Evolutionary conservation across 345 rosid species (phyloP), one percentile per base, ranked within the genome.

Genomic region (Linum tenue): DNA sequence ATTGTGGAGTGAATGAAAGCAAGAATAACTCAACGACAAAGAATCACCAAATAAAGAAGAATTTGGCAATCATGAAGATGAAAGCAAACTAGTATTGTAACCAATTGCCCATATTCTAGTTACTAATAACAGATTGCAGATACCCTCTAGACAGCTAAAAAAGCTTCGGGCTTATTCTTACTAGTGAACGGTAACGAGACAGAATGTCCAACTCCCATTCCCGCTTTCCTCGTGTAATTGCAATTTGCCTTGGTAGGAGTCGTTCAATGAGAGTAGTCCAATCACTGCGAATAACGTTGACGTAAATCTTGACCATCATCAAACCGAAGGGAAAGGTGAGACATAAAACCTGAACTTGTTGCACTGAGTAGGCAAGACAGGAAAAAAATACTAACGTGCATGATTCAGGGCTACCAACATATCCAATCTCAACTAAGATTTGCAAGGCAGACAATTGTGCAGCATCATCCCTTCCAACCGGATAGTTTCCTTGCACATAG

Each of bases 381-480:
- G 31, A 22, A 22, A 22, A 22, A 22, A 22, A 61, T 48, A 84
- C 96, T 79, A 50, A 94, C 99, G 83, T 82, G 92, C 89, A 94
- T 60, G 85, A 79, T 80, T 94, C 97, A 10, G 97, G 97, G 73
- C 76, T 86, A 77, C 70, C 79, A 72, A 86, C 83, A 85, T 78
- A 84, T 67, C 99, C 99, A 77, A 90, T 84, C 67, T 90, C 99
- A 68, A 86, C 95, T 69, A 94, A 81, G 71, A 94, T 94, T 70
- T 94, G 99, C 77, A 94, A 77, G 37, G 97, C 99, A 69, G 95
- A 94, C 69, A 94, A 76, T 74, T 90, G 97, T 4, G 96, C 97
- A 76, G 97, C 97, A 84, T 86, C 97, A 76, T 94, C 99, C 79
- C 97, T 87, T 71, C 97, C 99, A 70, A 94, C 96, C 53, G 99